These are phyloP conservation scores for Phanerochaete carnosa DNA, from an alignment of 768 basidiomycete species.

Conservation along the genomic window DNA sequence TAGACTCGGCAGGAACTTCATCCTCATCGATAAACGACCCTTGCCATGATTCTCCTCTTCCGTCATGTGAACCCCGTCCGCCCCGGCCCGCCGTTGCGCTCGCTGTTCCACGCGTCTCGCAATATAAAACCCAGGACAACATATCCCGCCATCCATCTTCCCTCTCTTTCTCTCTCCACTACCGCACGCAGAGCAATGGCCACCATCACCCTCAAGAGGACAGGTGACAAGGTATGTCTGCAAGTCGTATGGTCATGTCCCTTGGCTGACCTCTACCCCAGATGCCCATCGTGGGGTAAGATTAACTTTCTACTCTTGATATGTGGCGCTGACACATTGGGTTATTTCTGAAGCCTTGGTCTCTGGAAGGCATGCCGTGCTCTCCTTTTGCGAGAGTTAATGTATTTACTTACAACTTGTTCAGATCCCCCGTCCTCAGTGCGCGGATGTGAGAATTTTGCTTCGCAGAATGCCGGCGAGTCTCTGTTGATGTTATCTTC, in stretches of 20 bases:
- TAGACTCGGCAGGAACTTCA: slow-evolving; percentile 8
- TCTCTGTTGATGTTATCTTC: not conserved
- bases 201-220: slow-evolving; percentile 52
- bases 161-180: slow-evolving; percentile 9
- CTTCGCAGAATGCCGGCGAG: not conserved
- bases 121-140: slow-evolving; percentile 8
- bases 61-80: slow-evolving; percentile 13
- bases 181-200: slow-evolving; percentile 22
- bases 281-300: slow-evolving; percentile 75
- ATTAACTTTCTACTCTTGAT: slow-evolving; percentile 6
- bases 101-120: not conserved
- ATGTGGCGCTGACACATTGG: not conserved
- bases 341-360: slow-evolving; percentile 46
- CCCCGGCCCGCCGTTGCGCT: slow-evolving; percentile 11
- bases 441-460: slow-evolving; percentile 48
- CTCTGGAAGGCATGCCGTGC: slow-evolving; percentile 58
- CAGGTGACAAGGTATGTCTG: slow-evolving; percentile 50
- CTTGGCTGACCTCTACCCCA: slow-evolving; percentile 20
- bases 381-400: not conserved
- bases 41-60: not conserved
- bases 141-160: slow-evolving; percentile 12
- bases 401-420: not conserved
- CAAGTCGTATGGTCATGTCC: not conserved
- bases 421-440: slow-evolving; percentile 56
- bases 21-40: slow-evolving; percentile 10